phyloP scores from a whole-genome alignment of 352 stramenopile species.

The Thraustochytrium sp. region DNA sequence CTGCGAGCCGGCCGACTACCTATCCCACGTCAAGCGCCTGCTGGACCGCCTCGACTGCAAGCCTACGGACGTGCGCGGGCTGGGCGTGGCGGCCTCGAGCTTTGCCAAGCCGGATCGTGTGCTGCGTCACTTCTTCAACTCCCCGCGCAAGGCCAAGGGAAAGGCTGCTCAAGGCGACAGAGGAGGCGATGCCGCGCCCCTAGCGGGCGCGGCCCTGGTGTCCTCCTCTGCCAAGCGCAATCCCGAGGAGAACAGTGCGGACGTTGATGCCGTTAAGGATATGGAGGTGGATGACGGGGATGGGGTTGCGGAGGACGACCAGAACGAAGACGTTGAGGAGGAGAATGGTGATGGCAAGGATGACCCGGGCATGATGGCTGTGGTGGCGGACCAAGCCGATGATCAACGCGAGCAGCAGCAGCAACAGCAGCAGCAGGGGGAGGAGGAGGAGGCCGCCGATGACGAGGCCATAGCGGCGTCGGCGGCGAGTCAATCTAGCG shows the following conservation, averaged over 20 bases:
- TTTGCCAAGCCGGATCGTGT: slow-evolving; percentile 47
- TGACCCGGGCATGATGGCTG: not conserved
- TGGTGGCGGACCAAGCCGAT: not conserved
- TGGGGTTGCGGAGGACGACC: not conserved
- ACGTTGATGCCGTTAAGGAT: too few species aligned
- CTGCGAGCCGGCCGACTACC: not conserved
- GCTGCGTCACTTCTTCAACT: not conserved
- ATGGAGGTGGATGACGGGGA: too few species aligned
- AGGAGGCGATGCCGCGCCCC: too few species aligned
- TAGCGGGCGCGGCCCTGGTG: too few species aligned
- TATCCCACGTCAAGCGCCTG: not conserved
- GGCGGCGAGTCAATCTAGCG: too few species aligned
- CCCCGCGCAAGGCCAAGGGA: not conserved
- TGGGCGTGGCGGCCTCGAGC: slow-evolving; percentile 39
- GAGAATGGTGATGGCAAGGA: not conserved
- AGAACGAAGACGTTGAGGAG: not conserved
- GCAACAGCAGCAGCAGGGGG: not conserved
- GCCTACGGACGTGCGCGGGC: not conserved
- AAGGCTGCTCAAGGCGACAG: too few species aligned
- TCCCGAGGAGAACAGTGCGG: too few species aligned
- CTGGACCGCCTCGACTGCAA: not conserved
- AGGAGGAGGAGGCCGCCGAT: too few species aligned
- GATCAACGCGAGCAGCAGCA: not conserved
- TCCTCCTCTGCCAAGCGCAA: too few species aligned
- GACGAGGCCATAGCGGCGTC: too few species aligned